Conservation (phyloP, 2,329 filamentous ascomycete genomes). For the Monilinia laxa region DNA sequence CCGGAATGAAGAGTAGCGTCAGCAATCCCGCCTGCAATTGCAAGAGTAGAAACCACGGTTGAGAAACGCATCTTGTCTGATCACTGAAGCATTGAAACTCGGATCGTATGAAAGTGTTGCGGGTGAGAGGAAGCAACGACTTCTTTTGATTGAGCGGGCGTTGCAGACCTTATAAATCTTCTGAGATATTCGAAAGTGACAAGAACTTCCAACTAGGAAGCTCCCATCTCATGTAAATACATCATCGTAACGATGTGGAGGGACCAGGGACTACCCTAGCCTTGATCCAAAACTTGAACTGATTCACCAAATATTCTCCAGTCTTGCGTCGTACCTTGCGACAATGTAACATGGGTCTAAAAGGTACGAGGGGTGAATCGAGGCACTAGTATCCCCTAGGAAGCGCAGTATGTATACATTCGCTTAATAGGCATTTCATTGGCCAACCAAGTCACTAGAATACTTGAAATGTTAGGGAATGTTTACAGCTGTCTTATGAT, state of each 20-base stretch:
- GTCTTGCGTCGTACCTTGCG: slow-evolving; percentile 8
- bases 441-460: too few relatives aligned
- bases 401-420: too few relatives aligned
- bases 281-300: not conserved
- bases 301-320: not conserved
- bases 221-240: slow-evolving; percentile 10
- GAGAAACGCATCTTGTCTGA: slow-evolving; percentile 25
- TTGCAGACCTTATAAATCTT: slow-evolving; percentile 17
- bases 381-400: not conserved
- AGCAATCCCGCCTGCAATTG: slow-evolving; percentile 21
- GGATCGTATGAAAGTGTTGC: slow-evolving; percentile 9
- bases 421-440: too few relatives aligned
- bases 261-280: slow-evolving; percentile 9
- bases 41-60: slow-evolving; percentile 20
- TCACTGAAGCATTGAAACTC: slow-evolving; percentile 9
- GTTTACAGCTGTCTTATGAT: too few relatives aligned
- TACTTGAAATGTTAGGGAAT: too few relatives aligned
- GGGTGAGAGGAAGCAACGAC: not conserved
- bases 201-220: not conserved
- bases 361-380: slow-evolving; percentile 7
- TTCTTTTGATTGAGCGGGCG: not conserved
- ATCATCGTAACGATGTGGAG: slow-evolving; percentile 9
- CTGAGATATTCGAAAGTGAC: not conserved
- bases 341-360: slow-evolving; percentile 1
- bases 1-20: slow-evolving; percentile 17